Percentiles rank a stretch among this genome's conserved stretches.
Conservation (phyloP, 768 basidiomycete genomes). For the Mycena crocata region DNA sequence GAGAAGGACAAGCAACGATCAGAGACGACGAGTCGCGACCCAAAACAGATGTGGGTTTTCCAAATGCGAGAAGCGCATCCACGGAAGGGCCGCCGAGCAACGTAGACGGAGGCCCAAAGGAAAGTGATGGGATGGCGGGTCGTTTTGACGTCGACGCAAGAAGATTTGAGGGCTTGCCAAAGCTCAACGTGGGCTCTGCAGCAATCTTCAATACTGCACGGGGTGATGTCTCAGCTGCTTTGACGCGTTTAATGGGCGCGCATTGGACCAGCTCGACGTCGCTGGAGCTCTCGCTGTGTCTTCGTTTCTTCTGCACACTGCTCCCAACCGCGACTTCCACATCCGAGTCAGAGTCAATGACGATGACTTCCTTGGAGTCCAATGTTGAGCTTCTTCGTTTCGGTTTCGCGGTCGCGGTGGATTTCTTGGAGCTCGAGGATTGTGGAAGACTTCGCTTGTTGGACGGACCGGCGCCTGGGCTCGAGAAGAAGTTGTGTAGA, state of each 20-base stretch:
- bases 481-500: conserved; percentile 30
- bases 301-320: conserved; percentile 33
- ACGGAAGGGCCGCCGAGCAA: conserved; percentile 26
- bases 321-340: conserved; percentile 28
- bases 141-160: not conserved
- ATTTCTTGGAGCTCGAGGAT: not conserved
- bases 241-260: conserved; percentile 23
- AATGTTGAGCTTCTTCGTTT: not conserved
- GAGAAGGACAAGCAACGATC: conserved; percentile 38
- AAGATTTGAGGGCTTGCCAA: conserved; percentile 24
- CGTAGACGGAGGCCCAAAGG: conserved; percentile 37
- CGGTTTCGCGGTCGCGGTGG: not conserved
- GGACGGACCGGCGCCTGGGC: conserved; percentile 14
- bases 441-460: conserved; percentile 1
- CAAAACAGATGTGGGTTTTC: conserved; percentile 23
- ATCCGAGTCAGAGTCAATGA: conserved; percentile 75
- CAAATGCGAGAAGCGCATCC: conserved; percentile 12
- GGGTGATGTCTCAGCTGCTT: not conserved
- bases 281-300: conserved; percentile 37
- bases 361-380: conserved; percentile 57
- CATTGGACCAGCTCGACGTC: conserved; percentile 33
- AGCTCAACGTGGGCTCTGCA: conserved; percentile 16
- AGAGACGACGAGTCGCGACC: not conserved
- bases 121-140: not conserved
- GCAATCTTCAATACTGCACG: not conserved